These are phyloP conservation scores for Russula foetens DNA, from an alignment of 768 basidiomycete genomes.

Conservation along the genomic window DNA sequence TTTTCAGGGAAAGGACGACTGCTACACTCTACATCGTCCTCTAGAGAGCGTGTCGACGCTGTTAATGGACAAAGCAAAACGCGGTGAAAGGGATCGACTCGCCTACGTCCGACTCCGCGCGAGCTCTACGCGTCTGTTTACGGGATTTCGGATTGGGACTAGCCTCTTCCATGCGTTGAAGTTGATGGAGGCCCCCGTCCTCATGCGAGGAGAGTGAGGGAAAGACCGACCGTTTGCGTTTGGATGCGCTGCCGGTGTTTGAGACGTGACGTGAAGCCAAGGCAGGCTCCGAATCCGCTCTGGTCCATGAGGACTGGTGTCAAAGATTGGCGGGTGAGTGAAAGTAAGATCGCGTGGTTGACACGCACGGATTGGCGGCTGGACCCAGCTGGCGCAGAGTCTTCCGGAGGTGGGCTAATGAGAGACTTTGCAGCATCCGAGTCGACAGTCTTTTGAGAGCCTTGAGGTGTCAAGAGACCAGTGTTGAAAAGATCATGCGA, in stretches of 20 bases:
- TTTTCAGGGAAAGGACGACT: neutral
- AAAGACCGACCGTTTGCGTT: slow-evolving; percentile 34
- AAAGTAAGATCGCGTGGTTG: slow-evolving; percentile 6
- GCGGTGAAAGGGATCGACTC: neutral
- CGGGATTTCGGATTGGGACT: slow-evolving; percentile 59
- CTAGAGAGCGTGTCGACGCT: neutral
- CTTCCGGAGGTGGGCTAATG: slow-evolving; percentile 20
- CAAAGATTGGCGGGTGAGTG: neutral
- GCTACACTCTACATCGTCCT: neutral
- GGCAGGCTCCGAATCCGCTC: slow-evolving; percentile 18
- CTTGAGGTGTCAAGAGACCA: slow-evolving; percentile 15
- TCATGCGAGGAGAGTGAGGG: slow-evolving; percentile 15
- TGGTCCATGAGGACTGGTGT: slow-evolving; percentile 17
- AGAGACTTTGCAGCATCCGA: slow-evolving; percentile 18
- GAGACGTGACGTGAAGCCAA: slow-evolving; percentile 6
- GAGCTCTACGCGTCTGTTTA: slow-evolving; percentile 30
- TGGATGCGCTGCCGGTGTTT: slow-evolving; percentile 18
- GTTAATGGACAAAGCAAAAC: neutral
- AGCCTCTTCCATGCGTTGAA: slow-evolving; percentile 26
- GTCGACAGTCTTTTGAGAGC: slow-evolving; percentile 6
- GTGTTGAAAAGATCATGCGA: slow-evolving; percentile 6
- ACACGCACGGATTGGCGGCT: slow-evolving; percentile 10
- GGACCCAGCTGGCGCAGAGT: neutral
- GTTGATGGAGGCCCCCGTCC: slow-evolving; percentile 7
- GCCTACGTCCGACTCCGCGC: neutral